Percentiles rank a stretch among this genome's conserved stretches.
phyloP scores from a whole-genome alignment of 768 basidiomycete genomes.

The Nidularia pulvinata region DNA sequence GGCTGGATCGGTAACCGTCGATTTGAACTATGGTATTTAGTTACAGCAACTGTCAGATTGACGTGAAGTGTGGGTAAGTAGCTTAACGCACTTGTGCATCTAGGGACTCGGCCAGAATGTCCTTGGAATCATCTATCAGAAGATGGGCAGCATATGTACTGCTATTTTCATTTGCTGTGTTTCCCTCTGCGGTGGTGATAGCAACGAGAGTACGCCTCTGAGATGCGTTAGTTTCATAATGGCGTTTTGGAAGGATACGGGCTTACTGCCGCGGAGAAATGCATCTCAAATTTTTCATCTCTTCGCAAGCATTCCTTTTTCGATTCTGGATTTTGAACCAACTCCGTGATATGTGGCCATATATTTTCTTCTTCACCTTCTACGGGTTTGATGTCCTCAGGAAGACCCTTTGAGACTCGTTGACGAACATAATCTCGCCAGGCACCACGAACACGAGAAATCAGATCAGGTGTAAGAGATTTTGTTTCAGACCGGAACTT shows the following conservation, averaged over 20 bases:
- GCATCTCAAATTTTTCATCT: slow-evolving; percentile 94
- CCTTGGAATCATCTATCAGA: slow-evolving; percentile 75
- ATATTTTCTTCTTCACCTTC: slow-evolving; percentile 46
- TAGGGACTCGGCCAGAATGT: slow-evolving; percentile 71
- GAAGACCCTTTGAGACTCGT: slow-evolving; percentile 66
- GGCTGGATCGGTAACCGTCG: slow-evolving; percentile 83
- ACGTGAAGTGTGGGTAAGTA: not conserved
- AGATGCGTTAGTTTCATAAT: slow-evolving; percentile 3
- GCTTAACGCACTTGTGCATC: slow-evolving; percentile 64
- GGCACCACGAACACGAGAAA: slow-evolving; percentile 55
- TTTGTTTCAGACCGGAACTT: slow-evolving; percentile 55
- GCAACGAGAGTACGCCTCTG: slow-evolving; percentile 54
- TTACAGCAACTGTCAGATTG: not conserved
- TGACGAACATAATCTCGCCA: slow-evolving; percentile 67
- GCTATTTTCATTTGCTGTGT: slow-evolving; percentile 36
- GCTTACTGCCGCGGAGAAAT: slow-evolving; percentile 78
- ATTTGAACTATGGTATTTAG: slow-evolving; percentile 52
- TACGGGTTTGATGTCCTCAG: slow-evolving; percentile 41
- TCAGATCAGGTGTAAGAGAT: slow-evolving; percentile 53
- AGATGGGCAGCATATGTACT: slow-evolving; percentile 43
- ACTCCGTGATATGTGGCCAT: slow-evolving; percentile 57
- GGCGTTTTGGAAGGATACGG: not conserved
- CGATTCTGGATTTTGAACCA: slow-evolving; percentile 58
- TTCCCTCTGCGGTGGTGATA: slow-evolving; percentile 44
- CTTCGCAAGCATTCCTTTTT: slow-evolving; percentile 68